phyloP scores from a whole-genome alignment of 2,329 filamentous ascomycete genomes.

The Ascochyta lentis region DNA sequence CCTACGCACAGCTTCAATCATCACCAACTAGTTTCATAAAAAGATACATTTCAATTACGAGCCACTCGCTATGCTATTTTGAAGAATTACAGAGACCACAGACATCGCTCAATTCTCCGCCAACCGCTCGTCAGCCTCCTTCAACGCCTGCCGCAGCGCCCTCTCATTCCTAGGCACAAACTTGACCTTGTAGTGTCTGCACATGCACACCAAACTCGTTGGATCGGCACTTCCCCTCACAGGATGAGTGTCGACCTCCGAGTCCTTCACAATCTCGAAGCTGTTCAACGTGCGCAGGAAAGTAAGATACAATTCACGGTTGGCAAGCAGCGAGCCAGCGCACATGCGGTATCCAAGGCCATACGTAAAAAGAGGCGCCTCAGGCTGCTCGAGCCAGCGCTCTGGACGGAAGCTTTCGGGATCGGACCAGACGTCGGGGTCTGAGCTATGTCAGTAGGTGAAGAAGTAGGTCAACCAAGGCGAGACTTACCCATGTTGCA shows the following conservation, averaged over 20 bases:
- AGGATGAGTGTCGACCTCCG: conserved; percentile 65
- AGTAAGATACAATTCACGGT: conserved; percentile 69
- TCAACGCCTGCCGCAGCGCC: conserved; percentile 54
- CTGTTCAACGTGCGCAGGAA: conserved; percentile 68
- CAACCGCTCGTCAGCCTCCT: conserved; percentile 37
- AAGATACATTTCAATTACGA: background rate
- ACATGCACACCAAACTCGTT: conserved; percentile 68
- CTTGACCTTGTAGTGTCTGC: conserved; percentile 62
- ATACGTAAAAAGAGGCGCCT: conserved; percentile 70
- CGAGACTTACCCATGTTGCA: conserved; percentile 68
- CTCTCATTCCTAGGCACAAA: conserved; percentile 63
- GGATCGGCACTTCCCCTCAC: conserved; percentile 66
- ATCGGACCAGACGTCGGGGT: conserved; percentile 64
- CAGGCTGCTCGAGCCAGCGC: conserved; percentile 68
- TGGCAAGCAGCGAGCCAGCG: conserved; percentile 67
- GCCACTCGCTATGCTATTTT: background rate
- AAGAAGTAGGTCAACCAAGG: background rate
- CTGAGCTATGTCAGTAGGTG: conserved; percentile 30
- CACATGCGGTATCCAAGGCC: conserved; percentile 73
- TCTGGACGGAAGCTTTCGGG: conserved; percentile 66
- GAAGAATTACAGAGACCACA: background rate
- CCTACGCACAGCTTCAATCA: background rate
- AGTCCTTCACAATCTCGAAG: conserved; percentile 64
- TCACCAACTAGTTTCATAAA: background rate
- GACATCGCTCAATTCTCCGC: conserved; percentile 13